A percentile compares a stretch with the other conserved stretches of the same genome.
Evolutionary conservation across 2,329 filamentous ascomycete genomes (phyloP).

Genomic region (Colletotrichum neosansevieriae): DNA sequence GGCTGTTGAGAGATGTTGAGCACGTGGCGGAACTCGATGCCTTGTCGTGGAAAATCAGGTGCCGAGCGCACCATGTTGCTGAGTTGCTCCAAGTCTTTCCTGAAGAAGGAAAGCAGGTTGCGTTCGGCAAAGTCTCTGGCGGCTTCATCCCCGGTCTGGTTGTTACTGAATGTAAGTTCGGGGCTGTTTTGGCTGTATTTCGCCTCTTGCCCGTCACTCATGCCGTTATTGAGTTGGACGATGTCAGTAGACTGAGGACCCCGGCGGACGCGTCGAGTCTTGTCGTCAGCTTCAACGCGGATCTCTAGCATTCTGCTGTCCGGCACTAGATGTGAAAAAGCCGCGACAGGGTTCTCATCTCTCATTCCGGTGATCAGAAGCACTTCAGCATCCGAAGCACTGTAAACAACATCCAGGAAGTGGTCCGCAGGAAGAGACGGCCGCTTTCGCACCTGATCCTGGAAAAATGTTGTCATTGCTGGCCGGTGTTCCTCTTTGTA

Average conservation of each 20-base stretch:
- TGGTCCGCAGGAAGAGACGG: slow-evolving; percentile 63
- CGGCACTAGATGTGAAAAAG: slow-evolving; percentile 66
- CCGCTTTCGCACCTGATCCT: slow-evolving; percentile 55
- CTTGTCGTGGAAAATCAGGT: slow-evolving; percentile 62
- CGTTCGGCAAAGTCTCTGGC: slow-evolving; percentile 56
- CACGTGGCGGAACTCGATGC: slow-evolving; percentile 69
- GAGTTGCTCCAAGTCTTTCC: slow-evolving; percentile 60
- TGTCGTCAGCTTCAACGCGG: slow-evolving; percentile 55
- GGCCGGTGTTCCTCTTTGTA: slow-evolving; percentile 73
- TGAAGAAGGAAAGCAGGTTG: slow-evolving; percentile 58
- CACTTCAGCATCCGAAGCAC: slow-evolving; percentile 60
- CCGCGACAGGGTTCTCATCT: slow-evolving; percentile 68
- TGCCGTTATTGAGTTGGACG: no score
- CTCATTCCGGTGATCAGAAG: slow-evolving; percentile 73
- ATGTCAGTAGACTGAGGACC: background rate
- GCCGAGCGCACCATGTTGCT: slow-evolving; percentile 61
- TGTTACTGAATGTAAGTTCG: slow-evolving; percentile 64
- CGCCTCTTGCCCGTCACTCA: no score
- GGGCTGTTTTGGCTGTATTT: slow-evolving; percentile 49
- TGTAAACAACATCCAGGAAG: slow-evolving; percentile 60
- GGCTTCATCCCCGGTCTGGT: slow-evolving; percentile 54
- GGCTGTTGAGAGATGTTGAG: slow-evolving; percentile 66
- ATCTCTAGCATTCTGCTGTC: slow-evolving; percentile 66
- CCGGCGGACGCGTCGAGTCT: slow-evolving; percentile 52
- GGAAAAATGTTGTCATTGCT: slow-evolving; percentile 64